These are phyloP conservation scores for Berkeleyomyces rouxiae DNA, from an alignment of 2,329 filamentous ascomycete genomes.

Conservation along the genomic window DNA sequence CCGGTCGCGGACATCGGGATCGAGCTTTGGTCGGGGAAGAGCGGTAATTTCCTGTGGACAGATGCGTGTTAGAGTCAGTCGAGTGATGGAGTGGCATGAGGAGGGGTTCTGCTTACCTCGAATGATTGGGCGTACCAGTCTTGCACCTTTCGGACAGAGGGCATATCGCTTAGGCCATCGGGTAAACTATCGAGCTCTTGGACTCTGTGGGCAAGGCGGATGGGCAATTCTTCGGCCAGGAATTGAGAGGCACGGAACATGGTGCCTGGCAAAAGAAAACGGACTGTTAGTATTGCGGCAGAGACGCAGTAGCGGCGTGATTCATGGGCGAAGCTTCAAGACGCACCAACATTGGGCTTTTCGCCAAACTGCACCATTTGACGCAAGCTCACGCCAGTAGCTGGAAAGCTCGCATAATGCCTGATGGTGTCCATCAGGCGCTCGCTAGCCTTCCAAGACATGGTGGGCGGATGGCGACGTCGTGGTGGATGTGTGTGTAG, in stretches of 20 bases:
- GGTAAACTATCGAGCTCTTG: constrained; percentile 84
- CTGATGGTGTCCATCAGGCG: constrained; percentile 92
- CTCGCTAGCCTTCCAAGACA: constrained; percentile 89
- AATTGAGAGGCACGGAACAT: constrained; percentile 97
- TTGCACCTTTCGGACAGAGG: constrained; percentile 82
- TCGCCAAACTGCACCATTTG: constrained; percentile 99
- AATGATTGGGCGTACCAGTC: constrained; percentile 99
- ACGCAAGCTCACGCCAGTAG: constrained; percentile 84
- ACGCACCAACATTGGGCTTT: constrained; percentile 70
- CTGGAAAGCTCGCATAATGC: constrained; percentile 92
- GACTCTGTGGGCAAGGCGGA: constrained; percentile 87
- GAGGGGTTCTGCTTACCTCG: constrained; percentile 48
- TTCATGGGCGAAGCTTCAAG: neutral
- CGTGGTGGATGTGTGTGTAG: neutral
- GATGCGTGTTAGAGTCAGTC: neutral
- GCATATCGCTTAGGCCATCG: constrained; percentile 95
- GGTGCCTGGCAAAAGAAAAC: constrained; percentile 43
- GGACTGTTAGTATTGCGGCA: constrained; percentile 1
- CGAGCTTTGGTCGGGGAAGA: constrained; percentile 60
- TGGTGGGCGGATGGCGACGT: constrained; percentile 27
- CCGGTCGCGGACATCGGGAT: constrained; percentile 58
- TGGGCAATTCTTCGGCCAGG: constrained; percentile 92
- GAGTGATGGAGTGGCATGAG: neutral
- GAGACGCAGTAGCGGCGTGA: neutral
- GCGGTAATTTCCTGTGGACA: constrained; percentile 70